phyloP scores from a whole-genome alignment of 805 yeast genomes.

The Maudiozyma saulgeensis region DNA sequence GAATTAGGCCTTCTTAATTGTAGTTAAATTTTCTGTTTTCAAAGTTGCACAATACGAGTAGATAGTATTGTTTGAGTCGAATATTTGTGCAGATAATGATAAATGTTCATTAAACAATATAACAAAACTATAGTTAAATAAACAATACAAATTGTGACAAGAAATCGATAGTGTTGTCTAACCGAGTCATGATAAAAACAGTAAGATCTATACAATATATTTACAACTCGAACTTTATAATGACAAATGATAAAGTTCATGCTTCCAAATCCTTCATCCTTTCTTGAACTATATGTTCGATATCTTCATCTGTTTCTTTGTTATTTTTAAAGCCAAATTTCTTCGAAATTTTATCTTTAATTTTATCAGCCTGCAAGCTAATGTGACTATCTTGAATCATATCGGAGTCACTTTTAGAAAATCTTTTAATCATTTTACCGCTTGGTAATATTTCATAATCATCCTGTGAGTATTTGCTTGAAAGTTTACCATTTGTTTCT shows the following conservation, averaged over 20 bases:
- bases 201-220: neutral
- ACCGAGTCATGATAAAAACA: neutral
- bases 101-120: no score
- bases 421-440: conserved; percentile 51
- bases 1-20: no score
- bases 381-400: neutral
- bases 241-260: neutral
- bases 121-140: no score
- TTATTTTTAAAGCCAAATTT: conserved; percentile 31
- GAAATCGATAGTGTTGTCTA: no score
- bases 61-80: no score
- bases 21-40: no score
- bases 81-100: no score
- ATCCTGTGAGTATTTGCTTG: conserved; percentile 9
- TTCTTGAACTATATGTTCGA: conserved; percentile 46
- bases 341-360: conserved; percentile 18
- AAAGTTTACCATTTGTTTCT: neutral
- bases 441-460: conserved; percentile 60
- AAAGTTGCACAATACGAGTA: no score
- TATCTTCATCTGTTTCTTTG: conserved; percentile 33
- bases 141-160: no score
- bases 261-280: conserved; percentile 33
- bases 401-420: conserved; percentile 6
- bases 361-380: neutral
- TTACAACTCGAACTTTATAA: neutral